A percentile compares a stretch with the other conserved stretches of the same genome.
phyloP scores from a whole-genome alignment of 805 yeast species.

The Ogataea angusta region DNA sequence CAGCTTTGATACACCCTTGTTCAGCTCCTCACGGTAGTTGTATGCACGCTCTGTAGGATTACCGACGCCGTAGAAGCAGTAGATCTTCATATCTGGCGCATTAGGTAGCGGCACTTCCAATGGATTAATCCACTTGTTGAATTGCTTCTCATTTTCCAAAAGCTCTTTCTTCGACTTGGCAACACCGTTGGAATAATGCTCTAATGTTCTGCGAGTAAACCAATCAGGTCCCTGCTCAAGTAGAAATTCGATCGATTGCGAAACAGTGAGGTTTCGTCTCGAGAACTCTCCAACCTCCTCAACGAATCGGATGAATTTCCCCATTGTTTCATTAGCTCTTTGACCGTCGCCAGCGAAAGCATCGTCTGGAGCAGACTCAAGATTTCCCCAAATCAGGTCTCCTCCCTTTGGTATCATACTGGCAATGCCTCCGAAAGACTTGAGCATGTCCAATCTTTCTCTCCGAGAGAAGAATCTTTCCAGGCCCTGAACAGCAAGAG shows the following conservation, averaged over 20 bases:
- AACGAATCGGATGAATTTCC: constrained; percentile 68
- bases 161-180: constrained; percentile 62
- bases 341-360: constrained; percentile 22
- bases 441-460: constrained; percentile 82
- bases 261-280: constrained; percentile 55
- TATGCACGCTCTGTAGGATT: constrained; percentile 95
- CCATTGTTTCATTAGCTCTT: constrained; percentile 44
- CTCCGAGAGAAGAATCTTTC: constrained; percentile 89
- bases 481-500: constrained; percentile 88
- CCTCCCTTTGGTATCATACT: constrained; percentile 98
- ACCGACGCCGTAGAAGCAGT: constrained; percentile 93
- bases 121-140: constrained; percentile 90
- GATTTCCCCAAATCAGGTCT: constrained; percentile 80
- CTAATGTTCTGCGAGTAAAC: constrained; percentile 62
- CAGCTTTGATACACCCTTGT: constrained; percentile 48
- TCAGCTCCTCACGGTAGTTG: constrained; percentile 68
- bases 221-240: constrained; percentile 68
- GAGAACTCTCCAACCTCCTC: constrained; percentile 43
- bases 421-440: constrained; percentile 91
- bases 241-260: constrained; percentile 63
- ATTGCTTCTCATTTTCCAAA: constrained; percentile 60
- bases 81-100: constrained; percentile 89
- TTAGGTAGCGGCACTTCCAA: constrained; percentile 86
- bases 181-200: constrained; percentile 77
- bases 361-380: constrained; percentile 71